A percentile compares a stretch with the other conserved stretches of the same genome.
These are phyloP conservation scores for Xylaria hypoxylon DNA, from an alignment of 2,329 filamentous ascomycete species.

Conservation along the genomic window DNA sequence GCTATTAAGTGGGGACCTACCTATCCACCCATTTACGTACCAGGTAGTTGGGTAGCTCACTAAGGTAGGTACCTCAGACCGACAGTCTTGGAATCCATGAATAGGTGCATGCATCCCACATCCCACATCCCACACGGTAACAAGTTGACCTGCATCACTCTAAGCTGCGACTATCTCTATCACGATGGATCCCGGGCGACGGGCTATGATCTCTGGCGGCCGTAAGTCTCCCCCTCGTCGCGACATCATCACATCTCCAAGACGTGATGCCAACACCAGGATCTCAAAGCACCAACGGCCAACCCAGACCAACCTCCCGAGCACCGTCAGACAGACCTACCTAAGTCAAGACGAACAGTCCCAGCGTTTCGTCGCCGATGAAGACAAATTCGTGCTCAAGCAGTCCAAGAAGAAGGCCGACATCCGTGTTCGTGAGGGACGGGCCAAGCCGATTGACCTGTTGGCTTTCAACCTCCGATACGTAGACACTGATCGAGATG, in stretches of 20 bases:
- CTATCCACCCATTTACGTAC: too few relatives aligned
- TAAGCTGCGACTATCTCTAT: background rate
- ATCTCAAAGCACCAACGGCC: slow-evolving; percentile 64
- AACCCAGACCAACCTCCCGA: slow-evolving; percentile 46
- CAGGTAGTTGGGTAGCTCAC: too few relatives aligned
- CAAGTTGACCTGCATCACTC: too few relatives aligned
- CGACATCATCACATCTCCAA: slow-evolving; percentile 67
- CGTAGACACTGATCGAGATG: slow-evolving; percentile 84
- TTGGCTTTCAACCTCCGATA: slow-evolving; percentile 90
- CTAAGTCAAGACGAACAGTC: slow-evolving; percentile 82
- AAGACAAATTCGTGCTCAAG: slow-evolving; percentile 94
- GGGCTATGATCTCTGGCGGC: slow-evolving; percentile 65
- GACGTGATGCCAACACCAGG: slow-evolving; percentile 66
- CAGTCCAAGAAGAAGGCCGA: slow-evolving; percentile 98
- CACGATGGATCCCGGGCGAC: slow-evolving; percentile 66
- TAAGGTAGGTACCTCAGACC: too few relatives aligned
- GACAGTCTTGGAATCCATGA: too few relatives aligned
- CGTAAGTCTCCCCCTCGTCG: slow-evolving; percentile 58
- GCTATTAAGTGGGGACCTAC: background rate
- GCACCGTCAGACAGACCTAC: slow-evolving; percentile 55
- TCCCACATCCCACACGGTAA: too few relatives aligned
- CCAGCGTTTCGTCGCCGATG: slow-evolving; percentile 87
- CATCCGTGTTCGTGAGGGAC: slow-evolving; percentile 89
- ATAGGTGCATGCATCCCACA: too few relatives aligned
- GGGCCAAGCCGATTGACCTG: slow-evolving; percentile 93